Evolutionary conservation across 306 rosid genomes (phyloP).

Genomic region (Heteromeles arbutifolia): DNA sequence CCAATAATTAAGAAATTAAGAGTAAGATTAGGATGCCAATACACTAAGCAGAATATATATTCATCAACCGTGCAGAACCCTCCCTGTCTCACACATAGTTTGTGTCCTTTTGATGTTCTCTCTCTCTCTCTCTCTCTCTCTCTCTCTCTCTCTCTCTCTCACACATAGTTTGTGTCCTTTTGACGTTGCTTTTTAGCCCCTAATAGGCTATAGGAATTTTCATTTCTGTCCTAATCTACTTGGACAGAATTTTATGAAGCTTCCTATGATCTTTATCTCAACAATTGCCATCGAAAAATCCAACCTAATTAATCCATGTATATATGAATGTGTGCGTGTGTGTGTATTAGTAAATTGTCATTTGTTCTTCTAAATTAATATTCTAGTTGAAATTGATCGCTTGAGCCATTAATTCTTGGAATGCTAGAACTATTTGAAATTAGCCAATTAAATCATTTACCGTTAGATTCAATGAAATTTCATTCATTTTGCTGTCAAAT

Average conservation of each 20-base stretch:
- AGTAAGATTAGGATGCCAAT: background rate
- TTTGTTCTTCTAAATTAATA: too few relatives aligned
- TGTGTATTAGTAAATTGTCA: too few relatives aligned
- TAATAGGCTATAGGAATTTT: background rate
- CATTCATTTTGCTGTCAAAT: too few relatives aligned
- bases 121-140: slow-evolving; percentile 32
- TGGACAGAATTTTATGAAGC: background rate
- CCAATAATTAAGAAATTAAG: background rate
- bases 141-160: too few relatives aligned
- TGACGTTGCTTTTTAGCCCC: background rate
- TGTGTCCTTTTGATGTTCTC: background rate
- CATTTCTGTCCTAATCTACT: slow-evolving; percentile 24
- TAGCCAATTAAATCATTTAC: too few relatives aligned
- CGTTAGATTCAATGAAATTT: too few relatives aligned
- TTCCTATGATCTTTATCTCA: slow-evolving; percentile 1
- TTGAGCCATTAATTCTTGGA: too few relatives aligned
- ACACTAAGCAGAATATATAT: background rate
- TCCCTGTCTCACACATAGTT: too few relatives aligned
- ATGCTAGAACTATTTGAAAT: too few relatives aligned
- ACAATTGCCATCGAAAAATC: background rate
- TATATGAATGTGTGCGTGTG: background rate
- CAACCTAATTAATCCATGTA: background rate
- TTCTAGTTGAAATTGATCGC: too few relatives aligned
- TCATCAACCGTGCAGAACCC: background rate
- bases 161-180: slow-evolving; percentile 5